Percentiles rank a stretch among this genome's conserved stretches.
Conservation (phyloP, 2,329 filamentous ascomycete species). For the Ceratocystis diversiconidia region DNA sequence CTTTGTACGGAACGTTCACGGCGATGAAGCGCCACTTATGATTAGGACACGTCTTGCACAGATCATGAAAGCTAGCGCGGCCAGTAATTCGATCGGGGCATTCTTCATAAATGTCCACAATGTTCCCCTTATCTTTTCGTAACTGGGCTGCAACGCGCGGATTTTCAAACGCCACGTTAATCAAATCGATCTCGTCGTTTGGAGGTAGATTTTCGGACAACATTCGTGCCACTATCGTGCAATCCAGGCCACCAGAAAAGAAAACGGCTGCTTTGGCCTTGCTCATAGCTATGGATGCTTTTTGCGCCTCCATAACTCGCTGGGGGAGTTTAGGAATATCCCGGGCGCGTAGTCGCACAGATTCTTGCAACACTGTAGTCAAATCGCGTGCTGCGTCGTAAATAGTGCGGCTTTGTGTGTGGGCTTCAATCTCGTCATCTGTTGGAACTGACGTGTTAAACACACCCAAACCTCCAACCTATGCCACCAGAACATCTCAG, state of each 20-base stretch:
- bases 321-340: conserved; percentile 47
- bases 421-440: conserved; percentile 15
- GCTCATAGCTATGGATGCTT: conserved; percentile 14
- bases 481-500: conserved; percentile 18
- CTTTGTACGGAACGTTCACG: conserved; percentile 65
- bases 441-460: conserved; percentile 37
- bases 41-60: conserved; percentile 51
- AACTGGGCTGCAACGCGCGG: conserved; percentile 53
- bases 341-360: conserved; percentile 49
- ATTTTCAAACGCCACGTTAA: conserved; percentile 97
- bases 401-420: background rate
- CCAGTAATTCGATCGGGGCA: conserved; percentile 88
- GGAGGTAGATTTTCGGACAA: conserved; percentile 59
- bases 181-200: conserved; percentile 61
- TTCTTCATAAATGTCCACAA: conserved; percentile 49
- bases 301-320: conserved; percentile 22
- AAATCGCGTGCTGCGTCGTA: background rate
- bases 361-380: background rate
- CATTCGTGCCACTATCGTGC: conserved; percentile 71
- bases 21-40: conserved; percentile 73
- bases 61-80: conserved; percentile 62
- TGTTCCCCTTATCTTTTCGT: conserved; percentile 24
- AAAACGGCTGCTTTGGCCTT: conserved; percentile 55
- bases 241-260: conserved; percentile 91
- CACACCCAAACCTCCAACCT: conserved; percentile 40